Conservation (phyloP, 148 eudicot species). For the Limonium bicolor region DNA sequence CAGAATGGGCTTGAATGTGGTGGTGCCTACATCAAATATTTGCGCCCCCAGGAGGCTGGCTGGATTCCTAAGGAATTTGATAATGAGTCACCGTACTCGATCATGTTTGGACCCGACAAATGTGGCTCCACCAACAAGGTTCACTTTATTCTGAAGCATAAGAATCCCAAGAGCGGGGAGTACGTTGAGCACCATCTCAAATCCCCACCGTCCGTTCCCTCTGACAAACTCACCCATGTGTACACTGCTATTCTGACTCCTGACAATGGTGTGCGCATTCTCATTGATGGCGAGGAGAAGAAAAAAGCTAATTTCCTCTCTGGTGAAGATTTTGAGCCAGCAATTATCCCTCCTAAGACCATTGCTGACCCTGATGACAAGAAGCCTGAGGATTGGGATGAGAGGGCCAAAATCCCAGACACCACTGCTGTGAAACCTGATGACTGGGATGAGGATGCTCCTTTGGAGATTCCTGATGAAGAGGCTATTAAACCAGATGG, state of each 20-base stretch:
- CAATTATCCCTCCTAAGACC: conserved; percentile 63
- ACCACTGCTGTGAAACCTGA: conserved; percentile 65
- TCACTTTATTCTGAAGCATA: conserved; percentile 86
- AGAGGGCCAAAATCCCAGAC: conserved; percentile 66
- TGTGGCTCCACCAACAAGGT: conserved; percentile 97
- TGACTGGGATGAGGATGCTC: conserved; percentile 99
- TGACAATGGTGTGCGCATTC: conserved; percentile 47
- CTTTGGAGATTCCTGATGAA: conserved; percentile 79
- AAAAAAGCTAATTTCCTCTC: conserved; percentile 70
- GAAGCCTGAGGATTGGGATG: conserved; percentile 96
- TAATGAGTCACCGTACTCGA: conserved; percentile 66
- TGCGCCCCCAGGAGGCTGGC: conserved; percentile 81
- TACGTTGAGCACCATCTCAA: conserved; percentile 86
- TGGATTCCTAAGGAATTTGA: conserved; percentile 72
- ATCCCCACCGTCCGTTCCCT: conserved; percentile 78
- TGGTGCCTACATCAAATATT: conserved; percentile 75
- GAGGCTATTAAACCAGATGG: conserved; percentile 95
- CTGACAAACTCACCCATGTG: conserved; percentile 72
- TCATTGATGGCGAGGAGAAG: conserved; percentile 90
- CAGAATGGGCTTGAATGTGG: conserved; percentile 87
- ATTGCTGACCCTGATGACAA: conserved; percentile 87
- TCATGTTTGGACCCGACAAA: conserved; percentile 91
- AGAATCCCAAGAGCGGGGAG: conserved; percentile 84
- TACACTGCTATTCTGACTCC: conserved; percentile 74
- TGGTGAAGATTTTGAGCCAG: conserved; percentile 68